Evolutionary conservation across 495 filamentous ascomycete species (phyloP).

Genomic region (Aspergillus cavernicola): DNA sequence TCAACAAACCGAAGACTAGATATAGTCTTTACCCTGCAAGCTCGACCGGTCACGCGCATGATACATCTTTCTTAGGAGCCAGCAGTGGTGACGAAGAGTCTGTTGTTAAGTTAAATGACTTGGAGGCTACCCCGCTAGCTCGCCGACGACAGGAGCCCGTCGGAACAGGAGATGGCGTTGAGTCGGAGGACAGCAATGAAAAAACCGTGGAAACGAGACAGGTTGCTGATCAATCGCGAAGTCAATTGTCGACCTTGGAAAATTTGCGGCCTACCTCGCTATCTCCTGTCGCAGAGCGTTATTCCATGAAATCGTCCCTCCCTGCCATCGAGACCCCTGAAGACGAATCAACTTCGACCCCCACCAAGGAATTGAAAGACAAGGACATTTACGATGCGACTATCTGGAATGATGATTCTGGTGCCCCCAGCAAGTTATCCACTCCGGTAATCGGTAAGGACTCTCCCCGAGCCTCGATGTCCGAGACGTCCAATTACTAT

Average conservation of each 20-base stretch:
- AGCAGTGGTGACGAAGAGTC: conserved; percentile 48
- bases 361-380: conserved; percentile 18
- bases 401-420: conserved; percentile 35
- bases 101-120: conserved; percentile 15
- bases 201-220: conserved; percentile 6
- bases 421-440: conserved; percentile 28
- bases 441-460: conserved; percentile 40
- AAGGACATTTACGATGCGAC: conserved; percentile 31
- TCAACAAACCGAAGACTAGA: conserved; percentile 20
- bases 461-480: conserved; percentile 34
- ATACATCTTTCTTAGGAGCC: conserved; percentile 49
- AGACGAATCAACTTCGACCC: conserved; percentile 14
- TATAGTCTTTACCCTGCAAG: conserved; percentile 27
- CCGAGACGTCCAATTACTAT: conserved; percentile 43
- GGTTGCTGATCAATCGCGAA: conserved; percentile 15
- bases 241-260: conserved; percentile 19
- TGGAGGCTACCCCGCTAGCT: conserved; percentile 18
- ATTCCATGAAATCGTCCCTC: conserved; percentile 24
- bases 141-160: conserved; percentile 12
- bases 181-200: conserved; percentile 5
- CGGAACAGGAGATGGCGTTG: conserved; percentile 1
- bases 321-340: conserved; percentile 12
- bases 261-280: conserved; percentile 18
- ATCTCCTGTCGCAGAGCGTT: conserved; percentile 32
- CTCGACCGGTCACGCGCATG: conserved; percentile 24